Evolutionary conservation across 306 rosid species (phyloP).

Genomic region (Lablab purpureus): DNA sequence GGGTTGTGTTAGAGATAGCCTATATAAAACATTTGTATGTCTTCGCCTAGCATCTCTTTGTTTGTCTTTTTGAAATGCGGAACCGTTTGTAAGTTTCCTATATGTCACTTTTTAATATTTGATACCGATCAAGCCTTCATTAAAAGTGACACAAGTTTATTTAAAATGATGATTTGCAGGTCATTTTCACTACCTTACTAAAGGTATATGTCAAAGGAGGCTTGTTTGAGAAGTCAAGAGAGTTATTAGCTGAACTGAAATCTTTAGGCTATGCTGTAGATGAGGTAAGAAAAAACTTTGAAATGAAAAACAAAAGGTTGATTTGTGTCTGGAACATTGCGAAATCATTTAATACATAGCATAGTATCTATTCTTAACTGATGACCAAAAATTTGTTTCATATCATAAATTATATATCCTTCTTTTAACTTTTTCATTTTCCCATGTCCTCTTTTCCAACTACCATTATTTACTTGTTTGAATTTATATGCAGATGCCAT

Average conservation of each 20-base stretch:
- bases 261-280: slow-evolving; percentile 82
- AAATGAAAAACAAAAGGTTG: neutral
- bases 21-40: neutral
- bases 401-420: slow-evolving; percentile 22
- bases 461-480: slow-evolving; percentile 9
- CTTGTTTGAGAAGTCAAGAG: slow-evolving; percentile 83
- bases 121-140: neutral
- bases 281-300: slow-evolving; percentile 65
- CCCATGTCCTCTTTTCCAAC: slow-evolving; percentile 28
- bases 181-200: slow-evolving; percentile 84
- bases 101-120: slow-evolving; percentile 9
- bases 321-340: slow-evolving; percentile 29
- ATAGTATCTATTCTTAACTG: slow-evolving; percentile 5
- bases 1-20: neutral
- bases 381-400: slow-evolving; percentile 31
- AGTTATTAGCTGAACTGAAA: slow-evolving; percentile 72
- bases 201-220: slow-evolving; percentile 96
- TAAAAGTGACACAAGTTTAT: slow-evolving; percentile 21
- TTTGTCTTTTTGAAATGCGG: slow-evolving; percentile 25
- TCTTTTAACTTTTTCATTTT: neutral
- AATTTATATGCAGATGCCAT: slow-evolving; percentile 75
- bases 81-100: neutral
- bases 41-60: neutral
- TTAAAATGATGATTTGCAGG: slow-evolving; percentile 60
- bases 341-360: slow-evolving; percentile 26